Evolutionary conservation across 2,329 filamentous ascomycete genomes (phyloP), one percentile per base, ranked within the genome.

Genomic region (Fusarium lateritium): DNA sequence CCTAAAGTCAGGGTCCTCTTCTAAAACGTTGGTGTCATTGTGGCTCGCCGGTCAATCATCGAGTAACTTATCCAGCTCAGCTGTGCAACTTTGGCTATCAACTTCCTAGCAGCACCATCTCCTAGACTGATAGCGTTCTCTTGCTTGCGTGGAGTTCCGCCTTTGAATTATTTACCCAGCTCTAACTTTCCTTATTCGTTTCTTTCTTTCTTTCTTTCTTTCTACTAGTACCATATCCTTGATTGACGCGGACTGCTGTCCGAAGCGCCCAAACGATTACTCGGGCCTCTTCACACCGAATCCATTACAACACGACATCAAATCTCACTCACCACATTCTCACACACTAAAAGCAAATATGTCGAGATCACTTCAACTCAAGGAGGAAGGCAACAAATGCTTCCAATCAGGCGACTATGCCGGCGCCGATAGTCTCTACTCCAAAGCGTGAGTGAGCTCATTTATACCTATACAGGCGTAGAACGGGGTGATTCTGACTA

Each of bases 361-460:
- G 78, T 76, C 77, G 17, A 80, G 73, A 56, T 76, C 84, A 3
- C 62, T 78, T 1, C 76, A 77, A 33, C 79, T 88, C 64, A 89
- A 88, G 75, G 83, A 85, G 38, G 82, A 88, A 62, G 90, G 91
- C 67, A 92, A 92, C 78, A 83, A 82, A 52, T 85, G 84, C 75
- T 95, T 92, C 79, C 85, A 88, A 65, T 79, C 83, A 10, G 88
- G 87, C 65, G 89, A 94, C 72, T 94, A 86, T 75, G 78, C 81
- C 7, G 84, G 81, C 24, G 92, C 92, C 38, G 91, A 94, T 67
- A 84, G 84, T 21, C 81, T 90, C 60, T 95, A 95, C 79, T 91
- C 91, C 6, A 88, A 92, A 78, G 92, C 92, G 82, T 90, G 79
- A 77, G 87, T 79, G 14, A 76, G 87, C 79, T 46, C 19, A 15